Evolutionary conservation across 2,329 filamentous ascomycete species (phyloP).

Genomic region (Cercospora sp.): DNA sequence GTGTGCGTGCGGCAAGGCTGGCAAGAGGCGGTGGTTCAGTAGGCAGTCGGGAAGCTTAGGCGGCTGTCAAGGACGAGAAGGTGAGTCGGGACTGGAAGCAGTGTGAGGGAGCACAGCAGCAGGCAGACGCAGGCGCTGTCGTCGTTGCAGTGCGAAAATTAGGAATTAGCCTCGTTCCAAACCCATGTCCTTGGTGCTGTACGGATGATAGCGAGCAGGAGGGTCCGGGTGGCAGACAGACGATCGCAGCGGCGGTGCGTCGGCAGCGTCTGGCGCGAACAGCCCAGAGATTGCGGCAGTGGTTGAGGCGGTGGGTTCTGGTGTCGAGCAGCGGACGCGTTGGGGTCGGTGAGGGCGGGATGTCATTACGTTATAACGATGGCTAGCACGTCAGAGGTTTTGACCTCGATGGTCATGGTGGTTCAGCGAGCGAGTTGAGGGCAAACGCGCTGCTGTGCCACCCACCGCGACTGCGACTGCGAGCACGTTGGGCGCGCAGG

Average conservation of each 20-base stretch:
- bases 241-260: not conserved
- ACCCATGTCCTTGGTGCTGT: slow-evolving; percentile 8
- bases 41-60: not conserved
- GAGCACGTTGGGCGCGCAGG: not conserved
- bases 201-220: not conserved
- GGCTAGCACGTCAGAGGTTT: slow-evolving; percentile 1
- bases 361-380: slow-evolving; percentile 8
- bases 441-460: slow-evolving; percentile 5
- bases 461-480: not conserved
- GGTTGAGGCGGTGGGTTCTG: not conserved
- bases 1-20: not conserved
- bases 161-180: slow-evolving; percentile 6
- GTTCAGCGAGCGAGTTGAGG: not conserved
- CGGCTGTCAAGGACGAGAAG: not conserved
- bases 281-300: not conserved
- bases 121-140: not conserved
- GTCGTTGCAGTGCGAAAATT: not conserved
- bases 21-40: not conserved
- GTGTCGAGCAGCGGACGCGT: not conserved
- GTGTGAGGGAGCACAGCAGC: not conserved
- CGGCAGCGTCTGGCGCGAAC: not conserved
- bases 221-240: not conserved
- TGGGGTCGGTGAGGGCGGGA: slow-evolving; percentile 4
- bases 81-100: not conserved
- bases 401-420: not conserved